Conservation (phyloP, 2,329 filamentous ascomycete species). For the Colletotrichum plurivorum region DNA sequence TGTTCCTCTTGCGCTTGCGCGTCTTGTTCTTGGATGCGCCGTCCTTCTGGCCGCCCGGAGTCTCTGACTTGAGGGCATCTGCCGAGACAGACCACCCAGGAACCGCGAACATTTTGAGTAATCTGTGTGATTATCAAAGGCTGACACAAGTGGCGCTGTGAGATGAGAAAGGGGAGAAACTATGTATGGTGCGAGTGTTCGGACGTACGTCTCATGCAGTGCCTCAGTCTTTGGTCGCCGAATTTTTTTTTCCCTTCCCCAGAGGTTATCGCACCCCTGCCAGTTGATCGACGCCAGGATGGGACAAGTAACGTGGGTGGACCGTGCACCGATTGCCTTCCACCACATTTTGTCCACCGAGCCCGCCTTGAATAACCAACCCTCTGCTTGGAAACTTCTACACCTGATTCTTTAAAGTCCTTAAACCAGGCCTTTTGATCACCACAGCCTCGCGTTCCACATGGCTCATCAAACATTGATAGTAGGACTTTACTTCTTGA, state of each 20-base stretch:
- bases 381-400: too few relatives aligned
- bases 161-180: not conserved
- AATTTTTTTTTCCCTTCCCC: conserved; percentile 38
- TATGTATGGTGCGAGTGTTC: conserved; percentile 16
- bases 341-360: not conserved
- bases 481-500: too few relatives aligned
- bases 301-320: conserved; percentile 17
- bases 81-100: conserved; percentile 91
- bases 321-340: conserved; percentile 12
- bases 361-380: too few relatives aligned
- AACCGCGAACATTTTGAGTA: conserved; percentile 84
- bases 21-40: conserved; percentile 68
- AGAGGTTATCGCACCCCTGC: conserved; percentile 38
- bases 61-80: conserved; percentile 79
- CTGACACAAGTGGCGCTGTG: not conserved
- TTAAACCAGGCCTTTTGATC: too few relatives aligned
- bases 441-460: too few relatives aligned
- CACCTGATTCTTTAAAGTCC: too few relatives aligned
- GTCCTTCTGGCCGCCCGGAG: conserved; percentile 44
- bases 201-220: conserved; percentile 20
- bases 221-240: conserved; percentile 23
- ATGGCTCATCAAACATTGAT: too few relatives aligned
- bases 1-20: conserved; percentile 61
- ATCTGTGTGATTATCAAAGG: not conserved
- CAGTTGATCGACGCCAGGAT: conserved; percentile 39